Evolutionary conservation across 352 stramenopile genomes (phyloP).

Genomic region (Pythium myriotylum): DNA sequence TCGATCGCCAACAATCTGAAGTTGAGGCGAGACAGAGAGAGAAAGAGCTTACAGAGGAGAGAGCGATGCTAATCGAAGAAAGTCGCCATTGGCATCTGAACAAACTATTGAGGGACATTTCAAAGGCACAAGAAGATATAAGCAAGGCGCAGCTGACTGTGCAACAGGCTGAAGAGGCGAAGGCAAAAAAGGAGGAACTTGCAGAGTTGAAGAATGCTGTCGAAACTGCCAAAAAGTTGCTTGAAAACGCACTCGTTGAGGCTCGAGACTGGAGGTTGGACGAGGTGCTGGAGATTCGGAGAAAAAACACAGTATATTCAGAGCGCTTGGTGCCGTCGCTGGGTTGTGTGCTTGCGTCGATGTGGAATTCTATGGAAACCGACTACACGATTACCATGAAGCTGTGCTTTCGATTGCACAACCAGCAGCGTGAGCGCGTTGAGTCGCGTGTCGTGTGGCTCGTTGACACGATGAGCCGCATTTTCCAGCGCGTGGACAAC

Average conservation of each 20-base stretch:
- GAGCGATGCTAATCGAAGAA: constrained; percentile 42
- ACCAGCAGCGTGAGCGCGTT: constrained; percentile 37
- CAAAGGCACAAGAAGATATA: constrained; percentile 42
- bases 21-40: constrained; percentile 19
- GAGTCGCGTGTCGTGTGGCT: constrained; percentile 35
- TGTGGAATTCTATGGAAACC: constrained; percentile 63
- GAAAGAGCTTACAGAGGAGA: constrained; percentile 31
- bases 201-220: constrained; percentile 40
- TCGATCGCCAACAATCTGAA: constrained; percentile 24
- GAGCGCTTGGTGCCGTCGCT: constrained; percentile 31
- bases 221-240: constrained; percentile 4
- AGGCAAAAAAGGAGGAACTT: constrained; percentile 80
- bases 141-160: constrained; percentile 37
- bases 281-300: constrained; percentile 6
- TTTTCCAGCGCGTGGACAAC: constrained; percentile 60
- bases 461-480: constrained; percentile 50
- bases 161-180: constrained; percentile 65
- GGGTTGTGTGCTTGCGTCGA: constrained; percentile 31
- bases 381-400: constrained; percentile 60
- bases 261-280: constrained; percentile 27
- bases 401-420: constrained; percentile 39
- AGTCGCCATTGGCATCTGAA: constrained; percentile 34
- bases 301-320: constrained; percentile 15
- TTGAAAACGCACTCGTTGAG: constrained; percentile 9
- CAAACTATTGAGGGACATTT: constrained; percentile 40